Base-by-base conservation (phyloP, 768 basidiomycete genomes). In the Rhodocollybia butyracea region DNA sequence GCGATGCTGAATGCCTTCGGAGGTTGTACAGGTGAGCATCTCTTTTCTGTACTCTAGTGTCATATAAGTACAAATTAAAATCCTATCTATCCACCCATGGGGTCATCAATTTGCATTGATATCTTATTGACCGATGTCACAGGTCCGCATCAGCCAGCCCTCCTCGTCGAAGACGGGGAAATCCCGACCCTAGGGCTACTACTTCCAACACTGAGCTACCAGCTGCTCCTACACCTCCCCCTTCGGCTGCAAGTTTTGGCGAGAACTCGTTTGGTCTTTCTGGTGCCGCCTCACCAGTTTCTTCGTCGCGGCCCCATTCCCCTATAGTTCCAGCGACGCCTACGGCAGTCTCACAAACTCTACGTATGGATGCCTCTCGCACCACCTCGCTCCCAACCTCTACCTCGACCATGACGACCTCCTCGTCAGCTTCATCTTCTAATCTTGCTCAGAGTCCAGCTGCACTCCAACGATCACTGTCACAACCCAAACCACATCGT, bases 21-120 rank as follows among this genome's bases (percentile, higher is more conserved):
- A 40, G 88, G 15, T 67, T 98, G 29, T 98, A 95, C 76, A 86
- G 82, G 95, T 94, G 64, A 30, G 73, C 51, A 47, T 45, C 30
- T 17, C 5, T 26, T 4, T 48, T 12, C 11, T 1, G 10, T 38
- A 13, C 5, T 22, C 22, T 3, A n/a, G 4, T 21, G n/a, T 42
- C 46, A 21, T 5, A 31, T 31, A n/a, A n/a, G n/a, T n/a, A n/a
- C n/a, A n/a, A n/a, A n/a, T n/a, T n/a, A n/a, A n/a, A n/a, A n/a
- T n/a, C n/a, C n/a, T n/a, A n/a, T n/a, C n/a, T n/a, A n/a, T n/a
- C n/a, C n/a, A n/a, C n/a, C n/a, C n/a, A n/a, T n/a, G n/a, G n/a
- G n/a, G n/a, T n/a, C n/a, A n/a, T n/a, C n/a, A n/a, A n/a, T n/a
- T n/a, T n/a, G n/a, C n/a, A n/a, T n/a, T n/a, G n/a, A n/a, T n/a